Base-by-base conservation (phyloP, 2,329 filamentous ascomycete genomes). In the Lachnellula cervina region DNA sequence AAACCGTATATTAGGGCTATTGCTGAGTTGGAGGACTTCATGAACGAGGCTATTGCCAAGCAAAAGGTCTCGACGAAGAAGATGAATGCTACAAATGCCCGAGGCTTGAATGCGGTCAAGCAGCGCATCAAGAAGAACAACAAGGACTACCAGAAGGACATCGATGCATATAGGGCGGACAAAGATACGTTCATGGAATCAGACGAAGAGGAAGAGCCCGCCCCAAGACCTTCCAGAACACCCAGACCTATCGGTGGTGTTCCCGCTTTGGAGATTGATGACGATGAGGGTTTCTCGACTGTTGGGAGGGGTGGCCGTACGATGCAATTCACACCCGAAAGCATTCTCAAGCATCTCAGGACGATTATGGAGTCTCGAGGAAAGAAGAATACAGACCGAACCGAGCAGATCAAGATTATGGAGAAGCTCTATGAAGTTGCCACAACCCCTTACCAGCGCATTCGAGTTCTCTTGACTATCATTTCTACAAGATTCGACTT, bases 61-160 rank as follows among this genome's bases (percentile, higher is more conserved):
- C 90, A 96, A 72, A 99, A 99, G 80, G 89, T 95, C 65, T 89
- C 89, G 2, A 85, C 87, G 61, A 97, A 97, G 84, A 97, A 97
- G 82, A 96, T 97, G 92, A 99, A 96, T 77, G 91, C 92, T 60
- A 94, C 87, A 70, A 95, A 93, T 71, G 88, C 91, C 63, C 90
- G 91, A 76, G 91, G 92, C 69, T 83, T 99, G 69, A 99, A 97
- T 73, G 90, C 92, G 60, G 89, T 97, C 70, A 96, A 97, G 78
- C 94, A 99, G 75, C 92, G 92, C 77, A 90, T 99, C 79, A 92
- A 93, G 84, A 97, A 97, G 83, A 93, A 93, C 77, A 96, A 93
- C 81, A 95, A 96, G 77, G 93, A 97, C 62, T 93, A 93, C 76
- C 84, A 90, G 69, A 79, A 82, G 60, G 89, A 96, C 70, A 87